phyloP scores from a whole-genome alignment of 257 asterid species.

The Fraxinus excelsior region DNA sequence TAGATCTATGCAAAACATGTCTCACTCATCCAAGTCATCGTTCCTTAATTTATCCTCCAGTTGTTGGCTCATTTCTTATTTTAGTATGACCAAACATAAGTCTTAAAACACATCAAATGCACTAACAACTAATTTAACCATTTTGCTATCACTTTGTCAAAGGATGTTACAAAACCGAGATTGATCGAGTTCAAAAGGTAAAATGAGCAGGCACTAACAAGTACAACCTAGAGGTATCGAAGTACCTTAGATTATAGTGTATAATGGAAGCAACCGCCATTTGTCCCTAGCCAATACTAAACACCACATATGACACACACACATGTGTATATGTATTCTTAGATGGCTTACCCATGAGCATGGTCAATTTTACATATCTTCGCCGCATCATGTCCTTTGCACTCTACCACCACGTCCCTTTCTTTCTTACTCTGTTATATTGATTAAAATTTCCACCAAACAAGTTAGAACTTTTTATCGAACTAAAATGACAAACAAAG shows the following conservation, averaged over 20 bases:
- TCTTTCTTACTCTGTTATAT: constrained; percentile 60
- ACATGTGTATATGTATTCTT: background rate
- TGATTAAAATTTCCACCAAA: constrained; percentile 15
- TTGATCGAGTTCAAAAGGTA: background rate
- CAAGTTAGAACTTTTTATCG: constrained; percentile 13
- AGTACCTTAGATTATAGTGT: background rate
- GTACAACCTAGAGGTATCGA: background rate
- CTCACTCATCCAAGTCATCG: background rate
- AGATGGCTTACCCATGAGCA: constrained; percentile 81
- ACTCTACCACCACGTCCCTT: constrained; percentile 74
- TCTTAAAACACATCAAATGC: background rate
- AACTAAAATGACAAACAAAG: background rate
- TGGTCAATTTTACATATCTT: constrained; percentile 70
- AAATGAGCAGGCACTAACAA: background rate
- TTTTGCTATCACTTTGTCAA: background rate
- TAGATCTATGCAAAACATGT: background rate
- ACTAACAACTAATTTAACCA: background rate
- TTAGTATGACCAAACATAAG: background rate
- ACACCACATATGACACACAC: background rate
- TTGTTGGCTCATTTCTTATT: background rate
- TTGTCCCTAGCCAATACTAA: background rate
- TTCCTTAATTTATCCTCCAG: background rate
- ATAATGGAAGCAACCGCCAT: background rate
- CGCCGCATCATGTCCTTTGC: constrained; percentile 99
- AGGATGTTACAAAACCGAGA: background rate